A percentile compares a stretch with the other conserved stretches of the same genome.
Conservation (phyloP, 768 basidiomycete species). For the Tephrocybe sp. region DNA sequence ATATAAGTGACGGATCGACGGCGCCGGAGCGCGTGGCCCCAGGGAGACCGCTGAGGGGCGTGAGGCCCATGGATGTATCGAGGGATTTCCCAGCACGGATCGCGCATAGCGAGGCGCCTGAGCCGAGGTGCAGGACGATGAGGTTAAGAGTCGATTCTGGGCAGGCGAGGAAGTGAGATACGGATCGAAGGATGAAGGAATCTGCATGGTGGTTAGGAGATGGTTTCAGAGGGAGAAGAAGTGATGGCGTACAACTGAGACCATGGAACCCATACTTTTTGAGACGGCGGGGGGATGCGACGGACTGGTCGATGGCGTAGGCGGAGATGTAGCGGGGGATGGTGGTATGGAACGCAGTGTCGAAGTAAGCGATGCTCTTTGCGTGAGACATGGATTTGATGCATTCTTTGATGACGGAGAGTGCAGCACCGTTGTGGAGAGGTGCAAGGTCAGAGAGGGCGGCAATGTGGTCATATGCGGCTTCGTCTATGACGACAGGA, state of each 20-base stretch:
- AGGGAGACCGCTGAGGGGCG: conserved; percentile 83
- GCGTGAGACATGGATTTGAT: conserved; percentile 62
- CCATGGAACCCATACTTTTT: conserved; percentile 95
- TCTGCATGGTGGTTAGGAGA: conserved; percentile 35
- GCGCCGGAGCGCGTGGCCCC: conserved; percentile 85
- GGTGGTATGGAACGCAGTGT: conserved; percentile 80
- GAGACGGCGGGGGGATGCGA: conserved; percentile 63
- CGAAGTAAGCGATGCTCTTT: conserved; percentile 81
- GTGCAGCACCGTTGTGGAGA: conserved; percentile 63
- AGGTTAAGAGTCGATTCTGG: conserved; percentile 55
- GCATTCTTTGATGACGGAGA: conserved; percentile 60
- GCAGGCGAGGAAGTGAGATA: conserved; percentile 59
- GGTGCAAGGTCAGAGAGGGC: conserved; percentile 79
- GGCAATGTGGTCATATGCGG: conserved; percentile 71
- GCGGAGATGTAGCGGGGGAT: conserved; percentile 75
- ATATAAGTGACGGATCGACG: conserved; percentile 84
- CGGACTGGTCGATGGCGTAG: conserved; percentile 69
- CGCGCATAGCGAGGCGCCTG: conserved; percentile 84
- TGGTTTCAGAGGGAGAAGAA: not conserved
- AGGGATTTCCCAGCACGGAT: conserved; percentile 70
- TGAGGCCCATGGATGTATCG: conserved; percentile 92
- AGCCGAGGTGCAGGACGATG: conserved; percentile 84
- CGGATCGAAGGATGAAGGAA: conserved; percentile 62
- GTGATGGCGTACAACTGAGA: conserved; percentile 62
- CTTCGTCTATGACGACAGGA: conserved; percentile 64